Base-by-base conservation (phyloP, 306 rosid genomes). In the Ormosia emarginata region DNA sequence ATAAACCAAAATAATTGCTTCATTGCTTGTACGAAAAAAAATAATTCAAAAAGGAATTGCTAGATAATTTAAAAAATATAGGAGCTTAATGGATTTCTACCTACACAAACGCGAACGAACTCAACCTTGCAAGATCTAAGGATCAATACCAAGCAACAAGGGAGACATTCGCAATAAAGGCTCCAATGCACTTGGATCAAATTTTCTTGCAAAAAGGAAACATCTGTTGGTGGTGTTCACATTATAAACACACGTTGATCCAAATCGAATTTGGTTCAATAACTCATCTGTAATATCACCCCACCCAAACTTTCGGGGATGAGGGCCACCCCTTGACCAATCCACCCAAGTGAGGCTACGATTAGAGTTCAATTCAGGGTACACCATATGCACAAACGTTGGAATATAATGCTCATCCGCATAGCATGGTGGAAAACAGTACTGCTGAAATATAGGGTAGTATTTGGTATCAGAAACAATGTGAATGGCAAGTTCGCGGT, bases 401-500 rank as follows among this genome's bases (percentile, higher is more conserved):
- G 91, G 91, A 6, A 90, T 39, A 52, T 90, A 92, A 58, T 92
- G 97, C 82, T 92, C 93, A 37, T 92, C 97, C 12, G 65, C 75
- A 29, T 80, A 92, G 34, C 94, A 90, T 5, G 90, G 78, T 30
- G 82, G 87, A 7, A 29, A 71, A 68, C 97, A 90, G 0, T 41
- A 24, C 0, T 79, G 10, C 9, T 53, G 37, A 65, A 92, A 87
- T 12, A 92, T 59, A 0, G 83, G 75, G 63, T 89, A 83, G 76
- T 70, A 90, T 63, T 71, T 90, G 8, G 50, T 62, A 64, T 92
- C 94, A 0, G 87, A 85, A 1, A 90, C 87, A 6, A 92, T 67
- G 53, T 47, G 79, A 49, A 83, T 2, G 24, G 92, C 93, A 3
- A 92, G 90, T 0, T 90, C 82, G 0, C 90, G 83, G 71, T 84